Evolutionary conservation across 495 filamentous ascomycete species (phyloP), one percentile per base, ranked within the genome.

Genomic region (Rhypophila decipiens): DNA sequence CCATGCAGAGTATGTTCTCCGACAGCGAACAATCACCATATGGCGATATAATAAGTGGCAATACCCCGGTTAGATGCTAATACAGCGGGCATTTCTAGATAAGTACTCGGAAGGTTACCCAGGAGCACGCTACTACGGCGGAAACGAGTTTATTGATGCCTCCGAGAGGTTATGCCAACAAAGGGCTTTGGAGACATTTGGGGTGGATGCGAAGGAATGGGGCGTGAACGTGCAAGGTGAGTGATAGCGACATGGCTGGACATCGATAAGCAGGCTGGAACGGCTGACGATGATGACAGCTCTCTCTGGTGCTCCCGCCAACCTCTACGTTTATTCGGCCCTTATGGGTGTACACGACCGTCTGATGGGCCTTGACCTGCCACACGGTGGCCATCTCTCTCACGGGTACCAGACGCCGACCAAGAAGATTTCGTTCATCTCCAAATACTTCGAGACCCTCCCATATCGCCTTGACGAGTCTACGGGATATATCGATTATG

Each of bases 81-180:
- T 20, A 18, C n/a, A 62, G n/a, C n/a, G n/a, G n/a, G n/a, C n/a
- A n/a, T n/a, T n/a, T n/a, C n/a, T n/a, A 91, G 88, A 98, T 60
- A 98, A 98, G 66, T 98, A 98, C 72, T 97, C 94, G 5, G 93
- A 98, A 67, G 93, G 93, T 34, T 98, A 98, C 56, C 93, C 93
- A 39, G 94, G 93, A 41, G 94, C 91, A 36, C 71, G 93, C 61
- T 98, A 98, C 68, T 98, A 98, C 62, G 93, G 93, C 34, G 93
- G 93, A 54, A 98, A 98, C 59, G 88, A 96, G 65, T 83, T 85
- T 65, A 97, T 97, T 58, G 93, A 98, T 57, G 79, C 88, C 55
- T 81, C 89, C 1, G 93, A 98, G 70, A 72, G 83, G 38, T 67
- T 97, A 42, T 97, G 94, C 58, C 93, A 97, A 61, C 73, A 86